These are phyloP conservation scores for Gracilaria caudata DNA, from an alignment of 23 red algal species.

Conservation along the genomic window DNA sequence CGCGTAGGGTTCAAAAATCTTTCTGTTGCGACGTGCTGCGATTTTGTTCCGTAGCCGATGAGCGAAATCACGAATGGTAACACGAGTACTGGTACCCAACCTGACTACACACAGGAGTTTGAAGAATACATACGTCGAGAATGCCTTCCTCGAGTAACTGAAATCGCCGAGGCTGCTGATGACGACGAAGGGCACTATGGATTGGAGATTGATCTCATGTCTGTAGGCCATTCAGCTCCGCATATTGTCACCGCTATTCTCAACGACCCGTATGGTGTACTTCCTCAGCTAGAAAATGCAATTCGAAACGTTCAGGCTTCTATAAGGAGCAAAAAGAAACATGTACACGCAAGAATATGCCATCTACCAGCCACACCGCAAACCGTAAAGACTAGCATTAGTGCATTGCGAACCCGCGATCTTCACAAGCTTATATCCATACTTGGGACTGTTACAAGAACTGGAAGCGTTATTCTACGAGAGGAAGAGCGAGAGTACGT, in stretches of 20 bases:
- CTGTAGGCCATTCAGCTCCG: slow-evolving; percentile 26
- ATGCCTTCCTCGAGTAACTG: slow-evolving; percentile 32
- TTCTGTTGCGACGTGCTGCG: too few species aligned
- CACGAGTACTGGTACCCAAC: slow-evolving; percentile 6
- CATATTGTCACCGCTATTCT: slow-evolving; percentile 39
- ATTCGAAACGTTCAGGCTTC: slow-evolving; percentile 41
- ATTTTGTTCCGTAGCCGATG: too few species aligned
- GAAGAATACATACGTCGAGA: slow-evolving; percentile 48
- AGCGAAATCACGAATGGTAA: too few species aligned
- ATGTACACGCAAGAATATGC: slow-evolving; percentile 74
- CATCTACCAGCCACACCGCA: slow-evolving; percentile 71
- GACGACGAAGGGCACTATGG: slow-evolving; percentile 66
- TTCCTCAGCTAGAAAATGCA: slow-evolving; percentile 72
- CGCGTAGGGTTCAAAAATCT: too few species aligned
- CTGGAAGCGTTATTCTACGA: slow-evolving; percentile 81
- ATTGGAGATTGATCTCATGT: slow-evolving; percentile 72
- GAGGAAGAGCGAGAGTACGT: slow-evolving; percentile 75
- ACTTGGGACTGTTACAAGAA: slow-evolving; percentile 86
- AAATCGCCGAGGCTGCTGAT: slow-evolving; percentile 29
- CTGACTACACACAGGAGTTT: slow-evolving; percentile 59
- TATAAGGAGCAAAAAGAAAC: slow-evolving; percentile 62
- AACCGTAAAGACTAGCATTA: slow-evolving; percentile 64
- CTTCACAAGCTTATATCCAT: slow-evolving; percentile 79
- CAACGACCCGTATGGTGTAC: slow-evolving; percentile 32
- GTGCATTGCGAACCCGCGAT: slow-evolving; percentile 73